Conservation (phyloP, 768 basidiomycete genomes). For the Pleurotus cornucopiae region DNA sequence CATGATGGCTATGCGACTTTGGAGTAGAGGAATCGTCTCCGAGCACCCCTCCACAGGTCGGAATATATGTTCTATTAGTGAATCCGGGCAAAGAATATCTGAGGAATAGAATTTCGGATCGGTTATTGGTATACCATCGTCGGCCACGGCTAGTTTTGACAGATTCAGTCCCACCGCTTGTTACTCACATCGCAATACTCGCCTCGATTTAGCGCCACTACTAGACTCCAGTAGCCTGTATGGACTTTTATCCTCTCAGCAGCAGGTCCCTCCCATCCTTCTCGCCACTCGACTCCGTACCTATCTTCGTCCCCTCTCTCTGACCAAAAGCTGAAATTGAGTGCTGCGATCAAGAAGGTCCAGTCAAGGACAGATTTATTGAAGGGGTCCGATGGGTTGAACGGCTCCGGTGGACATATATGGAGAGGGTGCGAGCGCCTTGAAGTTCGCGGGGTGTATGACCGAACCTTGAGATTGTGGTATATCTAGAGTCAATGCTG, state of each 20-base stretch:
- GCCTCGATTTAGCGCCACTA: slow-evolving; percentile 84
- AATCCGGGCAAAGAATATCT: slow-evolving; percentile 65
- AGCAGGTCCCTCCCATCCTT: slow-evolving; percentile 45
- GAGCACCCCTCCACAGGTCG: slow-evolving; percentile 49
- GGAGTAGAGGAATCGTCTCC: slow-evolving; percentile 68
- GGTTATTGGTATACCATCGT: slow-evolving; percentile 72
- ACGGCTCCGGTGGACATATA: slow-evolving; percentile 63
- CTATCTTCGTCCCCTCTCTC: slow-evolving; percentile 51
- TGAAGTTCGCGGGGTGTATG: slow-evolving; percentile 76
- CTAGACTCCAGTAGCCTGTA: slow-evolving; percentile 86
- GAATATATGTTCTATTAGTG: slow-evolving; percentile 65
- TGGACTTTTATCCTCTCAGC: slow-evolving; percentile 50
- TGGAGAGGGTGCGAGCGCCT: slow-evolving; percentile 78
- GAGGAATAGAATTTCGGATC: slow-evolving; percentile 77
- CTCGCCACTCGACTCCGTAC: slow-evolving; percentile 77
- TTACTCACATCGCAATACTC: slow-evolving; percentile 11
- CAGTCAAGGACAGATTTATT: slow-evolving; percentile 66
- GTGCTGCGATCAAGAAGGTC: slow-evolving; percentile 81
- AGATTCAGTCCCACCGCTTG: slow-evolving; percentile 20
- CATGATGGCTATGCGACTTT: slow-evolving; percentile 71
- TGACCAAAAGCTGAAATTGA: slow-evolving; percentile 94
- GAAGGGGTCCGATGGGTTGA: slow-evolving; percentile 43
- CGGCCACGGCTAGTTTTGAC: slow-evolving; percentile 58
- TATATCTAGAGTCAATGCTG: slow-evolving; percentile 45
- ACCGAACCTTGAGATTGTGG: slow-evolving; percentile 49